A percentile compares a stretch with the other conserved stretches of the same genome.
These are phyloP conservation scores for Thalassiosira hispida DNA, from an alignment of 352 stramenopile genomes.

Conservation along the genomic window DNA sequence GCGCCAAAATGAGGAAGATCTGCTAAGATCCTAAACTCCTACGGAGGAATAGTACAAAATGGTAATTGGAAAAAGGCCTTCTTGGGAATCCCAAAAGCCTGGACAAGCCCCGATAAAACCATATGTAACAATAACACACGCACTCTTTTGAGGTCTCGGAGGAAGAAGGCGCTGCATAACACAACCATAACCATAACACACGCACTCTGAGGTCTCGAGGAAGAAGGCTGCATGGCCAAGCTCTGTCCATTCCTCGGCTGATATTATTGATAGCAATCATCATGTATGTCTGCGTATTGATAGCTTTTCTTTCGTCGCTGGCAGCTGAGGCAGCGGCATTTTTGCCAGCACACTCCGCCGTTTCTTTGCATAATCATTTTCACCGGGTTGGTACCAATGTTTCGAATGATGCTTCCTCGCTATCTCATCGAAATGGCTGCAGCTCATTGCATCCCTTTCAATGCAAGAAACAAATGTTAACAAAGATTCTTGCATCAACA, in stretches of 20 bases:
- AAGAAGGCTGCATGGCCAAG: no score
- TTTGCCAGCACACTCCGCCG: not conserved
- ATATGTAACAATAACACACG: no score
- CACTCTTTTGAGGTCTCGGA: no score
- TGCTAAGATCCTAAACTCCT: not conserved
- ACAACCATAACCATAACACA: no score
- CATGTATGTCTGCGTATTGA: not conserved
- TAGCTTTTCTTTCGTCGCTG: conserved; percentile 6
- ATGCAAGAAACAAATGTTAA: not conserved
- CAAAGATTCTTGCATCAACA: conserved; percentile 1
- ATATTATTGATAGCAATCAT: not conserved
- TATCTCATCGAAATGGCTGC: not conserved
- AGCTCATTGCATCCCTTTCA: not conserved
- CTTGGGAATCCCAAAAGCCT: no score
- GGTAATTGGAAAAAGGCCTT: no score
- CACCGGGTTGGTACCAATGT: not conserved
- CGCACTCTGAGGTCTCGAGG: no score
- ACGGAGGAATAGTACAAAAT: not conserved
- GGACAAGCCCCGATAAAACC: no score
- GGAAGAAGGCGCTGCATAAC: no score
- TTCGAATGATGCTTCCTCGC: not conserved
- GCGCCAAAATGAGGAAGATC: not conserved
- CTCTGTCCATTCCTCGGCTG: no score
- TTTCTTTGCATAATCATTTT: conserved; percentile 5
- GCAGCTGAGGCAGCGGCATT: not conserved